Evolutionary conservation across 495 filamentous ascomycete species (phyloP), one percentile per base, ranked within the genome.

Genomic region (Hamigera avellanea): DNA sequence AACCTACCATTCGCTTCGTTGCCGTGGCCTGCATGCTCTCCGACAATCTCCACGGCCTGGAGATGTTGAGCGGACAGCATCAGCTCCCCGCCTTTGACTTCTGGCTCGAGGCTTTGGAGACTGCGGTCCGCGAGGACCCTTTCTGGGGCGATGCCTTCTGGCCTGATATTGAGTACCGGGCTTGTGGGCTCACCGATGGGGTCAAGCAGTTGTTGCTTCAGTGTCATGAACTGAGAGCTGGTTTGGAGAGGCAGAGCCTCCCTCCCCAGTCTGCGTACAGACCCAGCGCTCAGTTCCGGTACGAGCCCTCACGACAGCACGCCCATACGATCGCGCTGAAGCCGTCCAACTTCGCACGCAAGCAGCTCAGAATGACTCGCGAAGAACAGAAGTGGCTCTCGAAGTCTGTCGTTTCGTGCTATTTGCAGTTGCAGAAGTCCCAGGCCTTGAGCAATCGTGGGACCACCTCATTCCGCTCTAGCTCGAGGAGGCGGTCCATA

Each of bases 61-160:
- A 50, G 27, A 18, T 52, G 29, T 31, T 42, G 28, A 41, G 40
- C 12, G 35, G 31, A n/a, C 50, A 38, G 16, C 23, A 32, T 8
- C 44, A 42, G 19, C 40, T 61, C 25, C 69, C 69, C 9, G 57
- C 53, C 31, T 70, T 76, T 36, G 62, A 61, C 14, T 75, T 75
- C 48, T 75, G 73, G 66, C 57, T 75, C 14, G 48, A 61, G 28
- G 62, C 73, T 2, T 50, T 79, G 19, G 64, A 70, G 35, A 56
- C 51, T 0, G 74, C 74, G 2, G 61, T 76, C 2, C 57, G 62
- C 25, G 53, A 64, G 35, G 75, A 79, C 41, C 53, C 68, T 1
- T 72, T 76, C 46, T 79, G 68, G 68, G 72, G 74, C 33, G 61
- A 67, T 19, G 54, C 56, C 14, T 67, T 70, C 49, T 77, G 70